Base-by-base conservation (phyloP, 2,329 filamentous ascomycete genomes). In the Ophidiomyces ophidiicola region DNA sequence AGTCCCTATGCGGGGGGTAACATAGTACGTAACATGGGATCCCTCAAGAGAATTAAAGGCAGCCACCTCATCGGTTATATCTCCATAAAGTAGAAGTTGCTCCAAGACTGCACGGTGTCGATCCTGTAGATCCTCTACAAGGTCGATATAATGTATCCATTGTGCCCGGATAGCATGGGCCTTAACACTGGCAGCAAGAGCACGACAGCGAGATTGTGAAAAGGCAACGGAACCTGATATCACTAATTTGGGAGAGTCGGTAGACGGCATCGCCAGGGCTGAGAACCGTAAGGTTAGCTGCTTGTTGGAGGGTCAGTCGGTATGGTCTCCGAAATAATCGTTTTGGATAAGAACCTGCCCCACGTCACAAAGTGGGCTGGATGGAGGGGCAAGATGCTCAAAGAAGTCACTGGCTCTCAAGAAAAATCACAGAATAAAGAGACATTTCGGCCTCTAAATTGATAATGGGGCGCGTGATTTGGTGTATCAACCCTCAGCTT, bases 1-100 rank as follows among this genome's bases (percentile, higher is more conserved):
- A 1, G 76, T 87, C 52, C 76, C 76, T 12, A 82, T 82, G 49
- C 88, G 76, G 14, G 88, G 88, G 32, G 74, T 77, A 43, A 94
- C 71, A 56, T 86, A 84, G 57, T 82, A 72, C 46, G 78, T 67
- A 34, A 70, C 62, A 30, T 68, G 66, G 43, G 68, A 59, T 38
- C 69, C 64, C 43, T 73, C 69, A 45, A 62, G 50, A 61, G 64
- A 52, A 52, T 59, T 45, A 62, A 68, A 55, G 32, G 61, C 52
- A 24, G 57, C 50, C 23, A 56, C 56, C 19, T 66, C 60, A 44
- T 66, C 65, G 45, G 65, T 64, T 47, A 70, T 69, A 48, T 75
- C 70, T 34, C 74, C 75, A 51, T 80, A 78, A 37, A 68, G 67
- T 34, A 80, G 63, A 19, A 80, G 60, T 52, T 77, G 72, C 50